phyloP scores from a whole-genome alignment of 1,284 basidiomycete species.

The Rhodotorula sp. region DNA sequence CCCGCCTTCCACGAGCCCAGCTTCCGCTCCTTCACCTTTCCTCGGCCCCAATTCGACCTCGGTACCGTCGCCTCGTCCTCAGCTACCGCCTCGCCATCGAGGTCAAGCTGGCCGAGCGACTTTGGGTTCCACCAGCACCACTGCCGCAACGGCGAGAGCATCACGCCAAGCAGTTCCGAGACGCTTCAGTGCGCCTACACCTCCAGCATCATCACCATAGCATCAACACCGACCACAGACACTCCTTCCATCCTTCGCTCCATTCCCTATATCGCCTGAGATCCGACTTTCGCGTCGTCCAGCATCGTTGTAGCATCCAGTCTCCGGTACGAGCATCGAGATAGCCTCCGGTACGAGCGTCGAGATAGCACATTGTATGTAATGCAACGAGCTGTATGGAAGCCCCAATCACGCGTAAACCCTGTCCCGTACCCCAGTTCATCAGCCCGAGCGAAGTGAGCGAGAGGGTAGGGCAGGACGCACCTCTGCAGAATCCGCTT shows the following conservation, averaged over 20 bases:
- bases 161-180: no score
- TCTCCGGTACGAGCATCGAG: no score
- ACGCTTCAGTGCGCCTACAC: no score
- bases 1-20: not conserved
- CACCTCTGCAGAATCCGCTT: constrained; percentile 39
- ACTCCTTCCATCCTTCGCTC: no score
- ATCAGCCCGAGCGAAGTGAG: not conserved
- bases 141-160: no score
- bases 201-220: no score
- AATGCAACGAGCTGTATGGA: no score
- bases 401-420: not conserved
- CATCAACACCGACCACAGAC: no score
- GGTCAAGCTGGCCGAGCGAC: not conserved
- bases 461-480: not conserved
- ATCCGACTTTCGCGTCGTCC: no score
- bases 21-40: not conserved
- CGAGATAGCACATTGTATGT: not conserved
- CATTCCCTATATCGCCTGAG: no score
- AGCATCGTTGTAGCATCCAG: no score
- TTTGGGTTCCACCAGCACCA: not conserved
- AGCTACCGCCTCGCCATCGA: not conserved
- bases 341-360: no score
- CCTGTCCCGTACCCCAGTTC: not conserved
- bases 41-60: not conserved
- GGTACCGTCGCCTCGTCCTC: not conserved